Conservation (phyloP, 768 basidiomycete genomes). For the Mycena chlorophos region DNA sequence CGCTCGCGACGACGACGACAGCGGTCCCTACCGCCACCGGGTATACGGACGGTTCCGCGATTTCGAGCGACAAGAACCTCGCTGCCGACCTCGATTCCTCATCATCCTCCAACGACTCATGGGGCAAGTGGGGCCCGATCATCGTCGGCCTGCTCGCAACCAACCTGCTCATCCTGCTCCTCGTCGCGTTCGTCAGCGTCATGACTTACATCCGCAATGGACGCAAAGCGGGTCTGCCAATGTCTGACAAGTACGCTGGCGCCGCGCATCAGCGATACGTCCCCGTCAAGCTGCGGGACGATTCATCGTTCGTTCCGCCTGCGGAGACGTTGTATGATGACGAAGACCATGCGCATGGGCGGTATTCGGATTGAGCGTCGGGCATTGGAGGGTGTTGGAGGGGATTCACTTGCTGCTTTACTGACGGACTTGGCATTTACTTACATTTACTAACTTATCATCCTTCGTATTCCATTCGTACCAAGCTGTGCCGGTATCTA, state of each 20-base stretch:
- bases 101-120: slow-evolving; percentile 15
- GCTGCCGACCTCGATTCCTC: slow-evolving; percentile 4
- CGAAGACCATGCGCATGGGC: not conserved
- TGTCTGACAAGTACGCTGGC: slow-evolving; percentile 3
- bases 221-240: slow-evolving; percentile 8
- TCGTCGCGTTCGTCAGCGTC: slow-evolving; percentile 23
- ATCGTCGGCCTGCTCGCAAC: slow-evolving; percentile 30
- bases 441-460: no score
- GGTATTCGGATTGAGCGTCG: slow-evolving; percentile 1
- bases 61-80: slow-evolving; percentile 7
- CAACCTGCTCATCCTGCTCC: slow-evolving; percentile 30
- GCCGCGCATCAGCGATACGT: slow-evolving; percentile 11
- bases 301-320: slow-evolving; percentile 1
- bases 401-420: no score
- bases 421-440: no score
- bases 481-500: no score
- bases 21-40: not conserved
- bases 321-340: not conserved
- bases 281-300: slow-evolving; percentile 19
- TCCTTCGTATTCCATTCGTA: no score
- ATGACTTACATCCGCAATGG: slow-evolving; percentile 30
- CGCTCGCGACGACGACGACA: slow-evolving; percentile 1
- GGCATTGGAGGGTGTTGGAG: no score
- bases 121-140: slow-evolving; percentile 27
- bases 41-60: not conserved